phyloP scores from a whole-genome alignment of 2,329 filamentous ascomycete species.

The Aspergillus piperis region DNA sequence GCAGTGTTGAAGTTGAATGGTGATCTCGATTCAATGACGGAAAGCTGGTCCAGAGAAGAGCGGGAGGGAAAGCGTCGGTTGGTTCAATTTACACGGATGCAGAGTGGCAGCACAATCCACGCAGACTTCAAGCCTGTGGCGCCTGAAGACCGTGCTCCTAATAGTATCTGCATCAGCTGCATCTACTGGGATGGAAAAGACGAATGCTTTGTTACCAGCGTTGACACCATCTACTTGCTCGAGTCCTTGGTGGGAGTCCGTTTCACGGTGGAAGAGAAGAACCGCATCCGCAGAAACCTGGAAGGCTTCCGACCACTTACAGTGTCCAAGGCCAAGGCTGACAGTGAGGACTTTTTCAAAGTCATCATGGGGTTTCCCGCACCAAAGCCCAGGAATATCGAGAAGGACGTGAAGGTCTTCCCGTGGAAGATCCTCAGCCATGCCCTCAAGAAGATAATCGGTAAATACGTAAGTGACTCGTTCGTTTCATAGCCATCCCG shows the following conservation, averaged over 20 bases:
- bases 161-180: conserved; percentile 94
- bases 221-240: conserved; percentile 93
- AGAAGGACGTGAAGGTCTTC: conserved; percentile 99
- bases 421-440: conserved; percentile 87
- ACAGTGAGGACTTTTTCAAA: conserved; percentile 98
- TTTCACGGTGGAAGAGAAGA: conserved; percentile 98
- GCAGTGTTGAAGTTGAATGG: conserved; percentile 82
- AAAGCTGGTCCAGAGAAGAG: conserved; percentile 81
- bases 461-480: conserved; percentile 75
- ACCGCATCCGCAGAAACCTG: conserved; percentile 90
- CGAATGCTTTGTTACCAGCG: conserved; percentile 91
- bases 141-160: conserved; percentile 73
- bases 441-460: conserved; percentile 96
- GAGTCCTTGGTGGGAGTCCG: conserved; percentile 83
- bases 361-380: conserved; percentile 96
- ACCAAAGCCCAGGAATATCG: conserved; percentile 94
- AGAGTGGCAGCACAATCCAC: conserved; percentile 78
- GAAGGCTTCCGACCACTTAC: conserved; percentile 92
- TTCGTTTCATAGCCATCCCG: too few species aligned
- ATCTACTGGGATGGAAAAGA: conserved; percentile 94
- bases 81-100: conserved; percentile 82
- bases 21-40: conserved; percentile 80
- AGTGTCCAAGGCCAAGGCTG: conserved; percentile 86
- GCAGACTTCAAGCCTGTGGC: conserved; percentile 78
- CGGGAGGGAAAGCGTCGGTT: conserved; percentile 76